Evolutionary conservation across 176 grass and related monocot genomes (phyloP), one percentile per base, ranked within the genome.

Genomic region (Carex scoparia): DNA sequence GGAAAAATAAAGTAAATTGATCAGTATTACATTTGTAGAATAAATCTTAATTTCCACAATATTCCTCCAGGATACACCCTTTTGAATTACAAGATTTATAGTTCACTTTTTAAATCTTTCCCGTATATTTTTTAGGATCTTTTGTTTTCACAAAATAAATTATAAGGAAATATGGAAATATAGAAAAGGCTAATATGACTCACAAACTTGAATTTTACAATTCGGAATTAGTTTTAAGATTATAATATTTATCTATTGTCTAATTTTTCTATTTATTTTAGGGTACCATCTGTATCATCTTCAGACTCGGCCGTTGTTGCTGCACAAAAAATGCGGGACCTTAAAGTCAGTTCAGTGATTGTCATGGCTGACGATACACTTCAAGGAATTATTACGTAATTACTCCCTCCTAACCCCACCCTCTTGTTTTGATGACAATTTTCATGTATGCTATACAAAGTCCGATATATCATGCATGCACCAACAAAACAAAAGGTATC

Each of bases 321-420:
- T 0, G 83, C 95, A 6, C 92, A 93, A 90, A 94, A 85, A 56
- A 94, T 94, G 95, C 88, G 85, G 72, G 91, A 94, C 51, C 74
- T 88, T 76, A 83, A 59, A 82, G 90, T 90, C 40, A 98, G 92
- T 88, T 98, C 86, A 0, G 91, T 98, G 79, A 42, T 93, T 82
- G 86, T 98, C 64, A 93, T 93, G 89, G 61, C 89, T 61, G 92
- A 89, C 81, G 90, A 61, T 79, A 69, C 33, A 9, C 10, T 91
- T 44, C 88, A 87, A 66, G 95, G 95, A 75, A 90, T 98, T 88
- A 13, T 94, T 65, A 94, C 91, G 89, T 98, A 93, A 68, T 67
- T 81, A 44, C 37, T 65, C 68, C 76, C 66, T 84, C 9, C 27
- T 44, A 61, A n/a, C 61, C 23, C 15, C 3, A 0, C 7, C 42